Base-by-base conservation (phyloP, 768 basidiomycete species). In the Phallus indusiatus region DNA sequence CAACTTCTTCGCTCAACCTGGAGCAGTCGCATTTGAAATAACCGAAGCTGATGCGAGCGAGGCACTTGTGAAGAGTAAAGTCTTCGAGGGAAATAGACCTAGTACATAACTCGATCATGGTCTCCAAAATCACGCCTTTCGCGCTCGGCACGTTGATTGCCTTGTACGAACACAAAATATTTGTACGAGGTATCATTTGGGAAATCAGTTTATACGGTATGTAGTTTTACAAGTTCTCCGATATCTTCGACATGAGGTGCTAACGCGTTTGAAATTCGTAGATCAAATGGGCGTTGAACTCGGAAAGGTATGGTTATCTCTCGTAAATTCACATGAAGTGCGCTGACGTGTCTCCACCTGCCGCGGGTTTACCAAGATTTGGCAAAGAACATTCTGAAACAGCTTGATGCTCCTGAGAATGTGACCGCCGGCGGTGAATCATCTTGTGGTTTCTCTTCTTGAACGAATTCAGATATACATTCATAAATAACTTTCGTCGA, bases 281-380 rank as follows among this genome's bases (percentile, higher is more conserved):
- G 92, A 98, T 72, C 96, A 98, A 84, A 96, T 97, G 94, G 96
- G 96, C 70, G 95, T 98, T 64, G 95, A 98, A 72, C 86, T 98
- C 57, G 94, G 94, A 60, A 98, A 98, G 72, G 71, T 71, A 54
- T 28, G n/a, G 21, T 47, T 12, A 21, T 18, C 42, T 21, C 7
- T 55, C 22, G 8, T 22, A 7, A n/a, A 52, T 6, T 37, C 3
- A 24, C 47, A 49, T 21, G 52, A 20, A 47, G 33, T 46, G 20
- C n/a, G 17, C 12, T 51, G 18, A 28, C 14, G 28, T 28, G 28
- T 28, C 2, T 28, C 4, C 2, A 28, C 28, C 17, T 47, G 21
- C 46, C 33, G 9, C 18, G 33, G 8, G 33, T 51, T 9, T 50
- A 16, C 28, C n/a, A 59, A 68, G 90, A 94, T 5, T 82, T 99